A percentile compares a stretch with the other conserved stretches of the same genome.
Evolutionary conservation across 164 flowering plant species (phyloP).

Genomic region (Chimonanthus salicifolius): DNA sequence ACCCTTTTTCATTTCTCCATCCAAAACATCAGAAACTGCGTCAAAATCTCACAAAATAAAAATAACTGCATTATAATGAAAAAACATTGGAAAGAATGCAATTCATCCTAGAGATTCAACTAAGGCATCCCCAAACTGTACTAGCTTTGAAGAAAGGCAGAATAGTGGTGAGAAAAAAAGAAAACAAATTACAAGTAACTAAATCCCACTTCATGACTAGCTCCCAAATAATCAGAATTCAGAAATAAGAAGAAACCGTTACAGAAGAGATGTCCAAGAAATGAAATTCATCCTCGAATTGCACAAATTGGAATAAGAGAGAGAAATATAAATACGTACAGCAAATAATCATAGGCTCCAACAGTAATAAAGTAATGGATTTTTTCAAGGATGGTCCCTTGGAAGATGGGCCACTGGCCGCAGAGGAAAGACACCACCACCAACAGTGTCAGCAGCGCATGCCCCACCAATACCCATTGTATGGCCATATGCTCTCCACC

Average conservation of each 20-base stretch:
- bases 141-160: neutral
- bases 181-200: too few relatives aligned
- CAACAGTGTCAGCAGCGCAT: slow-evolving; percentile 50
- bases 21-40: too few relatives aligned
- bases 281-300: neutral
- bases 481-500: slow-evolving; percentile 37
- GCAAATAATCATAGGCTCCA: slow-evolving; percentile 78
- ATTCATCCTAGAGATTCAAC: neutral
- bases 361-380: slow-evolving; percentile 69
- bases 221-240: neutral
- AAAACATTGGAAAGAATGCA: neutral
- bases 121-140: neutral
- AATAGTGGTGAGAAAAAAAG: too few relatives aligned
- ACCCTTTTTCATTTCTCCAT: neutral
- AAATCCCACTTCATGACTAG: neutral
- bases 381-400: slow-evolving; percentile 61
- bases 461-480: slow-evolving; percentile 71
- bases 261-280: neutral
- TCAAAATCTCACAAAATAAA: neutral
- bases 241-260: neutral
- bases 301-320: neutral
- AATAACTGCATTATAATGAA: too few relatives aligned
- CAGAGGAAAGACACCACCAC: slow-evolving; percentile 75
- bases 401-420: slow-evolving; percentile 92
- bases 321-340: slow-evolving; percentile 28